Evolutionary conservation across 139 green algal genomes (phyloP).

Genomic region (Choricystis sp.): DNA sequence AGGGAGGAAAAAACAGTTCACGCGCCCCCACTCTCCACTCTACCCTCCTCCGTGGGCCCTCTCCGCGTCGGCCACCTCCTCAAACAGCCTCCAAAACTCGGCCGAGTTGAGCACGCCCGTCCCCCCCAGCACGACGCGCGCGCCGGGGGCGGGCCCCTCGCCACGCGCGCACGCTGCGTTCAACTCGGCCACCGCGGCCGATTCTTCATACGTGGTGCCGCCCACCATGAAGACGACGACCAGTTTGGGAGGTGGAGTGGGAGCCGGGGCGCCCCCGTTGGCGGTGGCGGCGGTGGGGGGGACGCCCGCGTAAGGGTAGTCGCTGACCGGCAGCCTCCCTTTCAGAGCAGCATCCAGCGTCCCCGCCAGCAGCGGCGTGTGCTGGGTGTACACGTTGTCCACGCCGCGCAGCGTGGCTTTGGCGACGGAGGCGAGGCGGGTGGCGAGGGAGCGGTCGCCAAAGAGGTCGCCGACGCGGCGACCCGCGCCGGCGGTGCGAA

Average conservation of each 20-base stretch:
- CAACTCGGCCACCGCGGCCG: conserved; percentile 50
- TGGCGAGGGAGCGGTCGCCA: conserved; percentile 39
- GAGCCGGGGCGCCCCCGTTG: not conserved
- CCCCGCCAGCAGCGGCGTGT: conserved; percentile 64
- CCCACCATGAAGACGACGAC: conserved; percentile 89
- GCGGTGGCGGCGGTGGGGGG: not conserved
- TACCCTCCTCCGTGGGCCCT: conserved; percentile 1
- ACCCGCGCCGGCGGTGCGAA: conserved; percentile 23
- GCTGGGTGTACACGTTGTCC: conserved; percentile 95
- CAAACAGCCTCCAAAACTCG: conserved; percentile 36
- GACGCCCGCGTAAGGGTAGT: conserved; percentile 50
- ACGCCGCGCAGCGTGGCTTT: conserved; percentile 35
- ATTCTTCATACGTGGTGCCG: conserved; percentile 92
- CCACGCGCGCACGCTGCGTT: conserved; percentile 33
- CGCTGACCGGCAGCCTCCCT: conserved; percentile 44
- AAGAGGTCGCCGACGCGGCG: conserved; percentile 72
- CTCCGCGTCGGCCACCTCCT: conserved; percentile 19
- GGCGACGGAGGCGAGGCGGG: conserved; percentile 28
- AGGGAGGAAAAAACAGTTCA: not conserved
- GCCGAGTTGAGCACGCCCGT: conserved; percentile 57
- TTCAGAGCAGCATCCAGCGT: conserved; percentile 50
- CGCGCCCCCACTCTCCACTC: not conserved
- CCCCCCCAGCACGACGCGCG: conserved; percentile 67
- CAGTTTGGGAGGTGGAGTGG: conserved; percentile 31
- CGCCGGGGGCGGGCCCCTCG: conserved; percentile 16